phyloP scores from a whole-genome alignment of 176 grass and related monocot genomes.

The Otatea glauca region DNA sequence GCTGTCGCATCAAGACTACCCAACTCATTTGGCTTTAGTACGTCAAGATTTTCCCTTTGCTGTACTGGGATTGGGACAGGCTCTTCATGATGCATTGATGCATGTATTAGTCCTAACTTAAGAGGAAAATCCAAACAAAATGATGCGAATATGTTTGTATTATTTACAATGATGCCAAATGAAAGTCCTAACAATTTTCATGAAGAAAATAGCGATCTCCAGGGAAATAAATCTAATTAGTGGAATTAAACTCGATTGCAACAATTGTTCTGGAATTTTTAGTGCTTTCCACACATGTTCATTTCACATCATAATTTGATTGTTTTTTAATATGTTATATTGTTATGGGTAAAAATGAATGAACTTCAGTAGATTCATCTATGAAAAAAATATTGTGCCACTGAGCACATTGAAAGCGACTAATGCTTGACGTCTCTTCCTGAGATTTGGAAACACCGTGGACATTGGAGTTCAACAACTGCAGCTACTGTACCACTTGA shows the following conservation, averaged over 20 bases:
- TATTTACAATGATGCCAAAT: too few relatives aligned
- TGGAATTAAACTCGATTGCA: too few relatives aligned
- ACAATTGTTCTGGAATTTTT: not conserved
- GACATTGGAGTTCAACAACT: not conserved
- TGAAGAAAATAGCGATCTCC: not conserved
- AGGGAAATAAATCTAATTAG: not conserved
- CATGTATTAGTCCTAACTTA: not conserved
- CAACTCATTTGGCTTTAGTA: constrained; percentile 24
- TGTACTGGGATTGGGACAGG: constrained; percentile 19
- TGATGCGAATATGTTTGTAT: too few relatives aligned
- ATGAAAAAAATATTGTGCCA: not conserved
- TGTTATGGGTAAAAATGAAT: not conserved
- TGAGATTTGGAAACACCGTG: not conserved
- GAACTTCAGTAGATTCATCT: not conserved
- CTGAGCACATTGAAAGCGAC: not conserved
- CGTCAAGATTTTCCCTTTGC: not conserved
- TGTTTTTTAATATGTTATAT: not conserved
- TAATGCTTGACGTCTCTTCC: constrained; percentile 14
- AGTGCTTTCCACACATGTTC: too few relatives aligned
- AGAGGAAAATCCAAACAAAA: not conserved
- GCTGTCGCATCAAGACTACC: constrained; percentile 1
- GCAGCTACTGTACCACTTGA: constrained; percentile 5
- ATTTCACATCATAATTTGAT: not conserved
- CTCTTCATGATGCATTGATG: not conserved
- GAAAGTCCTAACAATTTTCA: too few relatives aligned